Base-by-base conservation (phyloP, 1,139 yeast species). In the Yamadazyma kanchanaburiensis region DNA sequence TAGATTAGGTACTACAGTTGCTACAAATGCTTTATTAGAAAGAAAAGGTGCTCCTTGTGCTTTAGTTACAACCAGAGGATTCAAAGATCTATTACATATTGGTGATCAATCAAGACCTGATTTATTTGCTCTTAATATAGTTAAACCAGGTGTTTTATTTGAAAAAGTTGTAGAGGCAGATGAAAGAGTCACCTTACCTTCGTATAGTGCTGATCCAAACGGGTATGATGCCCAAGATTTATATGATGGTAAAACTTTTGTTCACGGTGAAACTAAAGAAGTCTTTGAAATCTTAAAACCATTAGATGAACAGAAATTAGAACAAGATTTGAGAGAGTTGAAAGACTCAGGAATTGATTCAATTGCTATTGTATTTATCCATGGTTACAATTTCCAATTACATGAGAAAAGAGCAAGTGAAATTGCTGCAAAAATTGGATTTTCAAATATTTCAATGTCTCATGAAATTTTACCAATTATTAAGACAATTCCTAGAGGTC, bases 1-100 rank as follows among this genome's bases (percentile, higher is more conserved):
- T 24, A 65, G 89, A 39, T 75, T 83, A 75, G 94, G 94, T 9
- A 83, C 94, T 2, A 84, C 94, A 0, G 84, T 83, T 13, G 91
- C 94, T 1, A 84, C 94, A 1, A 77, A 77, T 50, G 89, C 91
- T 3, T 62, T 84, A 15, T 58, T 80, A 32, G 87, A 80, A 43
- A 64, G 87, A 34, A 77, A 78, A 43, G 87, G 87, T 29, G 80
- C 77, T 31, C 54, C 74, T 10, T 76, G 79, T 40, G 86, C 83
- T 3, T 60, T 80, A 33, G 42, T 80, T 3, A 77, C 80, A 8
- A 78, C 86, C n/a, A 70, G 70, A 39, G 87, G 87, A 0, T 80
- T 78, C 53, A 65, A 65, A 31, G 86, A 84, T 48, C 64, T 79
- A 26, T 54, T 84, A 23, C 56, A 67, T 12, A 82, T 83, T 41